Conservation (phyloP, 305 asterid genomes). For the Fraxinus angustifolia region DNA sequence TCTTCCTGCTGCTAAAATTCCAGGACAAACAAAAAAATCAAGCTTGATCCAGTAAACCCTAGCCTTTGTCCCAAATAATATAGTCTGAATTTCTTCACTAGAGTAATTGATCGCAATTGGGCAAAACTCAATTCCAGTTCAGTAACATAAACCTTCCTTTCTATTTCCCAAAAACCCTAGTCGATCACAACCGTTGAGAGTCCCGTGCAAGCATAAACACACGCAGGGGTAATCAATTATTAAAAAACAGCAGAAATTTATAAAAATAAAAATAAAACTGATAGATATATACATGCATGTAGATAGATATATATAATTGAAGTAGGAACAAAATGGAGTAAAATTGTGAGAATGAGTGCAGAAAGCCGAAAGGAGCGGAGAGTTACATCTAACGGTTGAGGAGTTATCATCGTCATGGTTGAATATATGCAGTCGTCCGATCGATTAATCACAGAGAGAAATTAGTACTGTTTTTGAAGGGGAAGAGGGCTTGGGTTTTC, state of each 20-base stretch:
- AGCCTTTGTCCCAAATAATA: slow-evolving; percentile 18
- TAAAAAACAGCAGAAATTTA: not conserved
- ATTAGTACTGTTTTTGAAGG: slow-evolving; percentile 22
- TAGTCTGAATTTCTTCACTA: slow-evolving; percentile 24
- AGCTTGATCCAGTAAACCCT: slow-evolving; percentile 51
- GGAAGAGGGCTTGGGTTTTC: slow-evolving; percentile 32
- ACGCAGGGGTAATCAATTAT: slow-evolving; percentile 16
- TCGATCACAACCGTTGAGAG: slow-evolving; percentile 39
- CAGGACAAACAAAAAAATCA: not conserved
- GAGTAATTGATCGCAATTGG: slow-evolving; percentile 23
- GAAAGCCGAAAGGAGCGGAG: slow-evolving; percentile 18
- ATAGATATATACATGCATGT: slow-evolving; percentile 26
- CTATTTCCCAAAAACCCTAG: slow-evolving; percentile 58
- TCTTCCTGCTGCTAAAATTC: slow-evolving; percentile 47
- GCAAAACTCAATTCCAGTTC: slow-evolving; percentile 20
- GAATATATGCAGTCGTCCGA: slow-evolving; percentile 45
- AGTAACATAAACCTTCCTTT: slow-evolving; percentile 38
- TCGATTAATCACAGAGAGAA: slow-evolving; percentile 40
- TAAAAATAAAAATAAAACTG: slow-evolving; percentile 1
- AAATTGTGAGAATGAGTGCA: slow-evolving; percentile 15
- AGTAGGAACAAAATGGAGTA: not conserved
- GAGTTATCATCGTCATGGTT: slow-evolving; percentile 84
- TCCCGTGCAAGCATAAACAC: slow-evolving; percentile 18
- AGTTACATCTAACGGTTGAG: slow-evolving; percentile 81
- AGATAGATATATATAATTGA: not conserved